Base-by-base conservation (phyloP, 768 basidiomycete genomes). In the Suillus tomentosus region DNA sequence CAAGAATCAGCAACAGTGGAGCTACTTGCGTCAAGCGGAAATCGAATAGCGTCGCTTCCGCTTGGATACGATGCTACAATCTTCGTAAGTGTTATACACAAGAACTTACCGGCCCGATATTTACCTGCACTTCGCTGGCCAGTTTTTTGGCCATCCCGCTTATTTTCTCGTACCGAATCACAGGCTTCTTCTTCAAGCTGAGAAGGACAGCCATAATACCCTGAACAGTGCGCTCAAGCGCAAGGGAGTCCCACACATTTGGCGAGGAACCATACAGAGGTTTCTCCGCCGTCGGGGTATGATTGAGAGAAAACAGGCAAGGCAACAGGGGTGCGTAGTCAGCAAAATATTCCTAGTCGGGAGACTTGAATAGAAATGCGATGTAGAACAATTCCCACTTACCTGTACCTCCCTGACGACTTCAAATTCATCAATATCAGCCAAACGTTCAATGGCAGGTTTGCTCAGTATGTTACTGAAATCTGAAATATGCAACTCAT, bases 351-450 rank as follows among this genome's bases (percentile, higher is more conserved):
- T 99, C 97, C 95, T 94, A 13, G 62, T 66, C 51, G 67, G 51
- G 8, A 37, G 55, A 5, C 45, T 4, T 47, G 15, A n/a, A 6
- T 50, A 54, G 47, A 24, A 17, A 27, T 42, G 24, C 17, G 17
- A 24, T 40, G 24, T 36, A 5, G 3, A 9, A 59, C 6, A 63
- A 31, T 27, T 48, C 24, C 60, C 39, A 67, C 83, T 64, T 71
- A 96, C 96, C 86, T 99, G 97, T 2, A 99, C 92, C 79, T 99
- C 97, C 62, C 88, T 87, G 15, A 99, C 96, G 19, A 98, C 91
- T 76, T 99, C 97, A 67, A 93, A 94, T 76, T 97, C 94, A 74
- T 99, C 97, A 22, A 90, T 92, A 70, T 94, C 90, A 0, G 97
- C 97, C 59, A 99, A 82, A 11, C 93, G 85, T 77, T 99, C 97